Evolutionary conservation across 108 stramenopile species (phyloP).

Genomic region (Epithemia pelagica): DNA sequence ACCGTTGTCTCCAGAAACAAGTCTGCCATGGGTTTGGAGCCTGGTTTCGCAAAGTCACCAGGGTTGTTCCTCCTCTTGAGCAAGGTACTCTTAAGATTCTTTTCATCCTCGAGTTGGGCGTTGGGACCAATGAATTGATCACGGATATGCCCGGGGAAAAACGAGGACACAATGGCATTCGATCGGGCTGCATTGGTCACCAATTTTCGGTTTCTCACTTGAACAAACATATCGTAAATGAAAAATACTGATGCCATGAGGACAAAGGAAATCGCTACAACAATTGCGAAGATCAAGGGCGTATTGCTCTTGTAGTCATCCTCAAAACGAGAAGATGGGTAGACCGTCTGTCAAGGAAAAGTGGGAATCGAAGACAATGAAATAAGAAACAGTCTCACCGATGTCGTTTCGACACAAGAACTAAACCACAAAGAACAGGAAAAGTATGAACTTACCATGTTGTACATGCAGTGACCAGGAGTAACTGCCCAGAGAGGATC

Average conservation of each 20-base stretch:
- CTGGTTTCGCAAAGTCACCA: neutral
- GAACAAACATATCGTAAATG: conserved; percentile 30
- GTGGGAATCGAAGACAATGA: too few relatives aligned
- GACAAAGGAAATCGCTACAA: conserved; percentile 37
- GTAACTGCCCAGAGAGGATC: neutral
- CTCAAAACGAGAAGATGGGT: conserved; percentile 42
- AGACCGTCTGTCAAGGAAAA: too few relatives aligned
- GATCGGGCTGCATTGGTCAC: conserved; percentile 1
- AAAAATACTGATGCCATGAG: conserved; percentile 23
- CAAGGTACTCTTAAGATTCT: neutral
- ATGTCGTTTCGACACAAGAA: too few relatives aligned
- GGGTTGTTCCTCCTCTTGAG: neutral
- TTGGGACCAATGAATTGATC: conserved; percentile 7
- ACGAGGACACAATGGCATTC: conserved; percentile 12
- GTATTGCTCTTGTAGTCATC: conserved; percentile 31
- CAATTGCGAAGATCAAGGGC: conserved; percentile 33
- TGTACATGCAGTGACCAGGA: conserved; percentile 14
- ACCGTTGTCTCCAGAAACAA: conserved; percentile 38
- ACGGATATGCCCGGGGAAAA: conserved; percentile 15
- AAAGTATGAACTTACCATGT: neutral
- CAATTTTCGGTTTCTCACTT: conserved; percentile 7
- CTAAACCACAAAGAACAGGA: too few relatives aligned
- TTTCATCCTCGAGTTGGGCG: neutral
- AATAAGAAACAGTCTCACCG: conserved; percentile 2
- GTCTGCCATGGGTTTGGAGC: conserved; percentile 36